Conservation (phyloP, 1,284 basidiomycete genomes). For the Meripilus lineatus region DNA sequence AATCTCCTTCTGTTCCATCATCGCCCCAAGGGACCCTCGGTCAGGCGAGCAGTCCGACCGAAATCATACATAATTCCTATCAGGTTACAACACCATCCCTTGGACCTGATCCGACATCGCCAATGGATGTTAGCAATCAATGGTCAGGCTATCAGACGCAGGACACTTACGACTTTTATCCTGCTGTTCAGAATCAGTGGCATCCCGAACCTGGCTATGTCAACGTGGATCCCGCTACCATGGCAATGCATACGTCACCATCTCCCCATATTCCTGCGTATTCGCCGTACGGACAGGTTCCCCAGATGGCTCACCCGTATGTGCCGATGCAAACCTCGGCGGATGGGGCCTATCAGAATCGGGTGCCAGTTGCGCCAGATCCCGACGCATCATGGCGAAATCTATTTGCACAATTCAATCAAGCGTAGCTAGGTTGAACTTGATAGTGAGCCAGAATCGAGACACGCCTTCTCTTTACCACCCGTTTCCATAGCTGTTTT, state of each 20-base stretch:
- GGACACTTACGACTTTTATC: conserved; percentile 9
- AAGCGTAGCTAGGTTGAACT: conserved; percentile 9
- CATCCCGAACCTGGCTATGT: conserved; percentile 9
- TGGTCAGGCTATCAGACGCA: conserved; percentile 15
- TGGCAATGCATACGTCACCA: no score
- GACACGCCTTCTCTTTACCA: no score
- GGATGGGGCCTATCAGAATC: conserved; percentile 14
- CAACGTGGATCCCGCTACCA: conserved; percentile 8
- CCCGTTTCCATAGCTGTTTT: neutral
- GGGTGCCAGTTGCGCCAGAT: conserved; percentile 18
- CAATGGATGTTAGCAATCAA: conserved; percentile 17
- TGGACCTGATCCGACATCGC: conserved; percentile 10
- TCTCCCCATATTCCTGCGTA: no score
- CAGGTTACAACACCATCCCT: conserved; percentile 6
- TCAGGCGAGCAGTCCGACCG: conserved; percentile 3
- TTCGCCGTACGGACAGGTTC: conserved; percentile 10
- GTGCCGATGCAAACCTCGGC: conserved; percentile 18
- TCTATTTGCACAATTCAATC: conserved; percentile 22
- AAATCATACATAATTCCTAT: conserved; percentile 1
- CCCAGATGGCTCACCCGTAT: conserved; percentile 5
- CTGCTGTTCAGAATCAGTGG: conserved; percentile 8
- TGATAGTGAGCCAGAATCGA: no score
- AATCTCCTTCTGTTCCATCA: conserved; percentile 44
- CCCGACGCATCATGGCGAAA: conserved; percentile 26
- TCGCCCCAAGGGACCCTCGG: conserved; percentile 24